phyloP scores from a whole-genome alignment of 106 monocot genomes.

The Acorus gramineus region DNA sequence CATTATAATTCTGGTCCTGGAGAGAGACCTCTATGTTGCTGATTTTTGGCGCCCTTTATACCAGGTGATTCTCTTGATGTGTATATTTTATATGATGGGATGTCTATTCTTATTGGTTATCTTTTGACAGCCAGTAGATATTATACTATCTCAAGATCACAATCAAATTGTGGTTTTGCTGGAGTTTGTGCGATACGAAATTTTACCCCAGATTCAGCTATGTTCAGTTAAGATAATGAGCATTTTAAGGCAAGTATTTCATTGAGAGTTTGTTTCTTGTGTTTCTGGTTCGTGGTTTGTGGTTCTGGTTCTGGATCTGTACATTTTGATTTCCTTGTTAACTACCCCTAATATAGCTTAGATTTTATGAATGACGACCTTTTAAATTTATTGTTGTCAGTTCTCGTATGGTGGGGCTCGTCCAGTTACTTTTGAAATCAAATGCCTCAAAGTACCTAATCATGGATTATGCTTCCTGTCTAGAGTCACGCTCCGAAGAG shows the following conservation, averaged over 20 bases:
- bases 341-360: no score
- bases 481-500: conserved; percentile 86
- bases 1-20: conserved; percentile 66
- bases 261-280: background rate
- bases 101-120: conserved; percentile 7
- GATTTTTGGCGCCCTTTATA: conserved; percentile 87
- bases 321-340: conserved; percentile 1
- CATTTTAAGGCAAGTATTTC: conserved; percentile 42
- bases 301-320: background rate
- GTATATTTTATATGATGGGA: background rate
- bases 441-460: conserved; percentile 56
- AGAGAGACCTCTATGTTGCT: conserved; percentile 71
- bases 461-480: conserved; percentile 85
- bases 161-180: conserved; percentile 65
- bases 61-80: conserved; percentile 40
- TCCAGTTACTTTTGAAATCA: conserved; percentile 68
- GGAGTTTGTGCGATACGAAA: conserved; percentile 83
- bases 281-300: conserved; percentile 1
- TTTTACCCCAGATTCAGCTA: conserved; percentile 67
- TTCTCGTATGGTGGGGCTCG: conserved; percentile 78
- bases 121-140: conserved; percentile 69
- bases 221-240: conserved; percentile 76
- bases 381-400: conserved; percentile 17
- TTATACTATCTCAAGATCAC: conserved; percentile 80
- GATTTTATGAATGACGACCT: no score